A percentile compares a stretch with the other conserved stretches of the same genome.
Evolutionary conservation across 345 rosid species (phyloP).

Genomic region (Aquilaria yunnanensis): DNA sequence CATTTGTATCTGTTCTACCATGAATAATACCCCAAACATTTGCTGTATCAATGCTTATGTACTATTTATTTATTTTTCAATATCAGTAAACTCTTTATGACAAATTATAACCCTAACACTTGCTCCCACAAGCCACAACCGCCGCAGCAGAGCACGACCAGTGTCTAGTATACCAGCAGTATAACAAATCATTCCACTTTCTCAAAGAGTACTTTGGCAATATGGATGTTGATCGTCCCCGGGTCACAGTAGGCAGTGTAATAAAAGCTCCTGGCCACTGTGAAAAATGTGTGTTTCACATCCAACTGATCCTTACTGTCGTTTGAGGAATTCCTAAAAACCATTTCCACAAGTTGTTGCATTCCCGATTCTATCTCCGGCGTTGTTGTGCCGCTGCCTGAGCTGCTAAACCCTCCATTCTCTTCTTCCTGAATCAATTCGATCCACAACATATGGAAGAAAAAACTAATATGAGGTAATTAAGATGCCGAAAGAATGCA

Average conservation of each 20-base stretch:
- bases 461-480: not conserved
- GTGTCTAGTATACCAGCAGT: conserved; percentile 14
- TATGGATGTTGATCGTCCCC: conserved; percentile 43
- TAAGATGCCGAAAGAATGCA: not conserved
- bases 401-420: conserved; percentile 13
- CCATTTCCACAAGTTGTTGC: conserved; percentile 61
- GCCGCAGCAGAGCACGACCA: too few species aligned
- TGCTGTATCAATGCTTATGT: too few species aligned
- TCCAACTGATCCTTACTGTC: conserved; percentile 12
- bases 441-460: not conserved
- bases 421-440: conserved; percentile 20
- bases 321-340: conserved; percentile 24
- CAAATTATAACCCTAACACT: too few species aligned
- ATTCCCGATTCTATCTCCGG: conserved; percentile 42
- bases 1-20: too few species aligned
- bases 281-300: conserved; percentile 47
- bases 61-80: too few species aligned
- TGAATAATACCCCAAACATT: too few species aligned
- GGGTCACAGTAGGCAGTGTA: conserved; percentile 51
- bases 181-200: conserved; percentile 53
- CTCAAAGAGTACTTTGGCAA: conserved; percentile 66
- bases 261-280: conserved; percentile 60
- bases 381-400: conserved; percentile 18
- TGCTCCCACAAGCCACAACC: too few species aligned
- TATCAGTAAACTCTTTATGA: too few species aligned